Conservation (phyloP, 108 stramenopile genomes). For the Fistulifera solaris region DNA sequence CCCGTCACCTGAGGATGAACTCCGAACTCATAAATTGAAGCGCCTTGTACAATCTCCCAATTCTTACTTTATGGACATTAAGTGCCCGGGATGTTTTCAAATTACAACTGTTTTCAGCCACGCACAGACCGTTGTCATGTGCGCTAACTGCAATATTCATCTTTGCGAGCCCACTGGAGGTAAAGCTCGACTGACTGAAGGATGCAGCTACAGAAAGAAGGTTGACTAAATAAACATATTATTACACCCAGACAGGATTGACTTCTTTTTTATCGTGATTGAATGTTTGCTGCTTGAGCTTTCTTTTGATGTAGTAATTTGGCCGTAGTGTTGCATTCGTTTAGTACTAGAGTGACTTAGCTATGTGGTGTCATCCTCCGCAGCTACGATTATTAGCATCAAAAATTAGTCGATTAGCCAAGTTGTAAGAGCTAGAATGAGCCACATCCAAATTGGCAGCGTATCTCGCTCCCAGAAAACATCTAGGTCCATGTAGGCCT, state of each 20-base stretch:
- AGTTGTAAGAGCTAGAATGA: too few relatives aligned
- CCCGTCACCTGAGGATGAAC: constrained; percentile 87
- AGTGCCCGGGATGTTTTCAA: constrained; percentile 99
- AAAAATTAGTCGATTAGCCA: too few relatives aligned
- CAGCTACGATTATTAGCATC: too few relatives aligned
- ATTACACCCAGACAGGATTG: constrained; percentile 12
- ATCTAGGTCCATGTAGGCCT: too few relatives aligned
- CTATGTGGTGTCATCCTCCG: too few relatives aligned
- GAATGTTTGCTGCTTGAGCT: too few relatives aligned
- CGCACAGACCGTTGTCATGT: constrained; percentile 95
- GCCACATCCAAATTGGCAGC: too few relatives aligned
- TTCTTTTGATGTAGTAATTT: too few relatives aligned
- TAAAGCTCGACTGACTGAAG: constrained; percentile 96
- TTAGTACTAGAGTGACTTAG: too few relatives aligned
- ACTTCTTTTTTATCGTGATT: too few relatives aligned
- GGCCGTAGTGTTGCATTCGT: too few relatives aligned
- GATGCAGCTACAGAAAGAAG: constrained; percentile 99
- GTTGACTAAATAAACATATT: constrained; percentile 76
- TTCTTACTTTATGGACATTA: constrained; percentile 99
- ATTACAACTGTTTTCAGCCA: constrained; percentile 93
- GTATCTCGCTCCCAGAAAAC: too few relatives aligned
- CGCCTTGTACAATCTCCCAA: constrained; percentile 98
- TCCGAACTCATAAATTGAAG: constrained; percentile 98
- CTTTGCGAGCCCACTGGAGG: constrained; percentile 99
- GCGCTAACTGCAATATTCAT: constrained; percentile 93